Percentiles rank a stretch among this genome's conserved stretches.
Evolutionary conservation across 352 stramenopile genomes (phyloP).

Genomic region (Blastocystis sp.): DNA sequence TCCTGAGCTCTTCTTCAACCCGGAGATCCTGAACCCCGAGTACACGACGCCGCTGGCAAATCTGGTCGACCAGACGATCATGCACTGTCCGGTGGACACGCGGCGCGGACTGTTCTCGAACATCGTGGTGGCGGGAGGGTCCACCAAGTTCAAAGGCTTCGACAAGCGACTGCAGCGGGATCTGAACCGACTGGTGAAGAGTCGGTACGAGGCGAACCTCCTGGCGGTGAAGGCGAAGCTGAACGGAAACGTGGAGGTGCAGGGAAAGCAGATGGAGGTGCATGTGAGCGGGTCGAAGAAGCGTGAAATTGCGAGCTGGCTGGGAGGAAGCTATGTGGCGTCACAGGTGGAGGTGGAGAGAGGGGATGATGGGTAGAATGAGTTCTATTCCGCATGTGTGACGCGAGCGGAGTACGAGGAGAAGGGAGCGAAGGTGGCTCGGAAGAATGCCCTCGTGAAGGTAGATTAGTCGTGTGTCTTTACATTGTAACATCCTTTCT

Average conservation of each 20-base stretch:
- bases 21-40: conserved; percentile 84
- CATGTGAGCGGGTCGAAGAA: conserved; percentile 62
- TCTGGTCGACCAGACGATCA: conserved; percentile 83
- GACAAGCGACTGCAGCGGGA: conserved; percentile 79
- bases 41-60: conserved; percentile 80
- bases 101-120: conserved; percentile 84
- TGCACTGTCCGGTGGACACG: conserved; percentile 86
- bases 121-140: conserved; percentile 83
- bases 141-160: conserved; percentile 93
- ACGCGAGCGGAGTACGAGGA: conserved; percentile 89
- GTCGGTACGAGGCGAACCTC: conserved; percentile 75
- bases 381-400: conserved; percentile 86
- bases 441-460: conserved; percentile 15
- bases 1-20: conserved; percentile 89
- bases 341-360: conserved; percentile 70
- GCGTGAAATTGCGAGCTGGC: not conserved
- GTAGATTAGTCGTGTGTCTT: not conserved
- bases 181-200: conserved; percentile 80
- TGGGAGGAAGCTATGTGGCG: conserved; percentile 59
- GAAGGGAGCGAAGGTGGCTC: conserved; percentile 69
- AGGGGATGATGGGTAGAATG: conserved; percentile 60
- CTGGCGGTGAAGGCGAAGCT: not conserved
- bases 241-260: conserved; percentile 4
- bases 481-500: not conserved
- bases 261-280: conserved; percentile 41